A percentile compares a stretch with the other conserved stretches of the same genome.
phyloP scores from a whole-genome alignment of 257 asterid genomes.

The Solanum arcanum region DNA sequence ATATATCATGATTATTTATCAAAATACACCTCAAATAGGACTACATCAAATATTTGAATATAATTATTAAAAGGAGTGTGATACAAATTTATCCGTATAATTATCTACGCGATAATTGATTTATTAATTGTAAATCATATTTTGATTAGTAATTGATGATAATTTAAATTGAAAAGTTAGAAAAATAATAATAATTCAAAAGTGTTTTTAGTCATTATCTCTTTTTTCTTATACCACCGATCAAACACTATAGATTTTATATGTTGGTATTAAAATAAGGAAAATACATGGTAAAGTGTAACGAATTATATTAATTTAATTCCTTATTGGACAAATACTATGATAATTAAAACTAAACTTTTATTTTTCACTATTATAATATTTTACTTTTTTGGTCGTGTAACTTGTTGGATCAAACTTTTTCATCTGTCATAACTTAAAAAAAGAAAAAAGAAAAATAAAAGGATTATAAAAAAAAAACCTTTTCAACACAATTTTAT shows the following conservation, averaged over 20 bases:
- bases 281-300: not conserved
- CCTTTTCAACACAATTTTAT: not conserved
- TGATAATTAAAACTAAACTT: not conserved
- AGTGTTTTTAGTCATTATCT: too few species aligned
- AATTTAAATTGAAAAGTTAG: too few species aligned
- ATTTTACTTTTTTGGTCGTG: not conserved
- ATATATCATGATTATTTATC: not conserved
- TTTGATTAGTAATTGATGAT: too few species aligned
- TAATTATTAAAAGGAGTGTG: not conserved
- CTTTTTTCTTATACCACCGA: not conserved
- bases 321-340: not conserved
- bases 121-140: too few species aligned
- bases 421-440: not conserved
- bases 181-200: too few species aligned
- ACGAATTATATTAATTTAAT: not conserved
- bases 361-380: too few species aligned
- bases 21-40: too few species aligned
- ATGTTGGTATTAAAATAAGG: not conserved
- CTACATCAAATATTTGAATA: not conserved
- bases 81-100: not conserved
- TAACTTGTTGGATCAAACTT: not conserved
- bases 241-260: not conserved
- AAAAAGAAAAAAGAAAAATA: too few species aligned
- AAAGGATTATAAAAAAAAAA: not conserved
- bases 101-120: not conserved